Base-by-base conservation (phyloP, 805 yeast species). In the Candida endomychidarum region DNA sequence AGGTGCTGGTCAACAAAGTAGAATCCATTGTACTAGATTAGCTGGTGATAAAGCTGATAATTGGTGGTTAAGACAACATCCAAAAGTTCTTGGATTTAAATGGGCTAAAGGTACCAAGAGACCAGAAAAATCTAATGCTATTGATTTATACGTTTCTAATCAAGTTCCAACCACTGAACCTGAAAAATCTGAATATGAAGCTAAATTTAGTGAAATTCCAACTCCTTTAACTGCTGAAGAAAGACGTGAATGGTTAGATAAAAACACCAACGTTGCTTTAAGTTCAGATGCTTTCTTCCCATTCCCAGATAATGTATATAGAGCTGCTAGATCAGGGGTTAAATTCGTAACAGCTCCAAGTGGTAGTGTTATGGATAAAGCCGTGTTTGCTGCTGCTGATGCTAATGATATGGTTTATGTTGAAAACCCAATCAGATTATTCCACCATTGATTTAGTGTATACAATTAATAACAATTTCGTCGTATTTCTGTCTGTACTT, bases 1-100 rank as follows among this genome's bases (percentile, higher is more conserved):
- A 56, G 99, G 99, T 60, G 99, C 99, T 45, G 99, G 99, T 52
- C 99, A 93, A 76, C 99, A 93, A 74, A 89, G 97, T 41, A 83
- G 99, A 73, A 93, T 93, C 60, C 99, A 93, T 75, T 93, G 99
- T 74, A 93, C 99, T 36, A 84, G 99, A 74, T 79, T 93, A 54
- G 99, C 99, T 38, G 99, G 99, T 64, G 99, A 93, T 61, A 93
- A 93, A 77, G 96, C 98, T 51, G 97, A 93, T 67, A 90, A 90
- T 79, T 93, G 98, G 98, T 93, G 99, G 99, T 78, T 93, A 60
- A 85, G 99, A 76, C 98, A 93, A 69, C 99, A 93, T 70, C 98
- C 98, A 53, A 80, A 74, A 62, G 98, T 93, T 7, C 72, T 93
- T 45, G 93, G 72, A 17, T 85, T 93, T 80, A 79, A 91, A 72